phyloP scores from a whole-genome alignment of 148 eudicot species.

The Chenopodium suecicum region DNA sequence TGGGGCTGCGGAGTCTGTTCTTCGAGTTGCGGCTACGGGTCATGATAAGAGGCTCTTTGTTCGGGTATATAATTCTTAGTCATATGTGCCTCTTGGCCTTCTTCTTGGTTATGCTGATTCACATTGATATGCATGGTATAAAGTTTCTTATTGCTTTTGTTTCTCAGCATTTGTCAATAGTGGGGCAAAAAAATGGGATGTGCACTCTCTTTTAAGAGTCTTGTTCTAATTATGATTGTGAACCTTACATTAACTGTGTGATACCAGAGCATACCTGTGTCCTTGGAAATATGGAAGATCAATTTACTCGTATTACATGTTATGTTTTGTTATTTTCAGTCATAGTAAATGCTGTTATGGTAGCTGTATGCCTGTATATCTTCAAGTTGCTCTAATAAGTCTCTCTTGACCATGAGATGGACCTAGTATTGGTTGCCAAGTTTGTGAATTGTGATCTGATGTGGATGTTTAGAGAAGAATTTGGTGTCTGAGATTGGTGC shows the following conservation, averaged over 20 bases:
- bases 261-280: not conserved
- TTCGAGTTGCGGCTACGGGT: conserved; percentile 93
- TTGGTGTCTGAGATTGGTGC: not conserved
- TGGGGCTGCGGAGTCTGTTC: conserved; percentile 98
- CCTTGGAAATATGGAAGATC: not conserved
- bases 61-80: conserved; percentile 42
- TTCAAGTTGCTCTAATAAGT: not conserved
- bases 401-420: not conserved
- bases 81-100: not conserved
- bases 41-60: conserved; percentile 88
- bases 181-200: not conserved
- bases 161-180: not conserved
- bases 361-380: no score
- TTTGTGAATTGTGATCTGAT: no score
- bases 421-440: not conserved
- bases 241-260: not conserved
- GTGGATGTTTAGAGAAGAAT: not conserved
- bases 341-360: not conserved
- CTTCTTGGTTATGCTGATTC: not conserved
- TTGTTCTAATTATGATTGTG: not conserved
- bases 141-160: not conserved
- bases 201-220: not conserved
- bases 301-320: not conserved
- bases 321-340: not conserved
- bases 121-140: not conserved